Base-by-base conservation (phyloP, 2,329 filamentous ascomycete species). In the Claviceps spartinae region DNA sequence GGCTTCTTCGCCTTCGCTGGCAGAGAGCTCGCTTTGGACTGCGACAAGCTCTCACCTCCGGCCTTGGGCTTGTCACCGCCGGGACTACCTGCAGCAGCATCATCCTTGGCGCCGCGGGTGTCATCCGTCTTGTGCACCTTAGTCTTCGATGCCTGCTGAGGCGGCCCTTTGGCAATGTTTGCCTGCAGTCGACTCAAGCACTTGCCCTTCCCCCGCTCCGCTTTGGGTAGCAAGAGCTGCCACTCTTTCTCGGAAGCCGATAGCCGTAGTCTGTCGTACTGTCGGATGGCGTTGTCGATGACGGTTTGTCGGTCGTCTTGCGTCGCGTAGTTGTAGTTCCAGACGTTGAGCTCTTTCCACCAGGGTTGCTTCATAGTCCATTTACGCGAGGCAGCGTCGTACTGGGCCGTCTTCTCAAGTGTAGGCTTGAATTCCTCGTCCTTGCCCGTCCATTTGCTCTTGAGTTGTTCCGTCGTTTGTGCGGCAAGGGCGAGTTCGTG, bases 341-440 rank as follows among this genome's bases (percentile, higher is more conserved):
- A 84, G 22, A 82, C 77, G 57, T 84, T 79, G 14, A 84, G 70
- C 56, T 84, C 81, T 63, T 76, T 82, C 74, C 76, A 84, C 55
- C 73, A 78, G 24, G 70, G 66, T 65, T 77, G 79, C 55, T 75
- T 73, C 58, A 83, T 65, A 37, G 69, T 65, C 72, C 76, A 84
- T 57, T 72, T 79, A 54, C 76, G 71, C 4, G 67, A 67, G 2
- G 68, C 63, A 4, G 69, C 56, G 53, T 75, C 70, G 51, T 72
- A 72, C 53, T 77, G 74, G 34, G 77, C 80, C 22, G 81, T 77
- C 65, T 83, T 84, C 48, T 76, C 69, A 13, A 84, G 64, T 1
- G 74, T 74, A 3, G 67, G 63, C 51, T 71, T 70, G 57, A 83
- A 74, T 16, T 83, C 79, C n/a, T 72, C 65, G 37, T 73, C 70